Conservation (phyloP, 2,329 filamentous ascomycete species). For the Allantophomopsis cytisporea region DNA sequence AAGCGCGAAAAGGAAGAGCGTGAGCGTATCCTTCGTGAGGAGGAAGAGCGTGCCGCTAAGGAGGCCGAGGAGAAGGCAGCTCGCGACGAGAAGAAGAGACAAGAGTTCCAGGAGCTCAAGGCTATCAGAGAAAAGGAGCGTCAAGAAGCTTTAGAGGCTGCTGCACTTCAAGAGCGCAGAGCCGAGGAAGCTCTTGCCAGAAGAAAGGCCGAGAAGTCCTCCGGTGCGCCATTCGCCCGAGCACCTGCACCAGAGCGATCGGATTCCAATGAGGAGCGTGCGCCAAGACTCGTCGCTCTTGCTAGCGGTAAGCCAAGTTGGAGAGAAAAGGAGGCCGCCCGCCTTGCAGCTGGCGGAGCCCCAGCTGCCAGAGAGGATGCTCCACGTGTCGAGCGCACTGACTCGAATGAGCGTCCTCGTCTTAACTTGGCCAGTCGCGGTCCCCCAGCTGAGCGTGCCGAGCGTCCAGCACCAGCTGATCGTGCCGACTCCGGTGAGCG, state of each 20-base stretch:
- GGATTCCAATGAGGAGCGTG: slow-evolving; percentile 39
- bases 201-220: slow-evolving; percentile 51
- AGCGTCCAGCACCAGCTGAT: slow-evolving; percentile 14
- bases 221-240: slow-evolving; percentile 20
- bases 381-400: slow-evolving; percentile 19
- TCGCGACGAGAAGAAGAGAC: slow-evolving; percentile 68
- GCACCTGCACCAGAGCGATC: slow-evolving; percentile 27
- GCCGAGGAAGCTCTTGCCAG: slow-evolving; percentile 81
- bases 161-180: slow-evolving; percentile 60
- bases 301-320: slow-evolving; percentile 51
- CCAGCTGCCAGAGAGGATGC: slow-evolving; percentile 10
- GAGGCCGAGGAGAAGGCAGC: slow-evolving; percentile 79
- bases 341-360: slow-evolving; percentile 18
- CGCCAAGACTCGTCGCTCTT: slow-evolving; percentile 38
- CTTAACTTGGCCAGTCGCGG: slow-evolving; percentile 7
- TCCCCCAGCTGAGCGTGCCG: slow-evolving; percentile 9
- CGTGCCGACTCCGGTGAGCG: slow-evolving; percentile 28
- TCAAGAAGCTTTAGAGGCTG: slow-evolving; percentile 53
- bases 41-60: slow-evolving; percentile 65
- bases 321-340: slow-evolving; percentile 57
- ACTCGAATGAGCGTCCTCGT: slow-evolving; percentile 17
- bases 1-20: slow-evolving; percentile 74
- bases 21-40: slow-evolving; percentile 65
- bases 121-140: slow-evolving; percentile 52
- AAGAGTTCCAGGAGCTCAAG: slow-evolving; percentile 52